A percentile compares a stretch with the other conserved stretches of the same genome.
These are phyloP conservation scores for Xylariales sp. DNA, from an alignment of 2,329 filamentous ascomycete genomes.

Conservation along the genomic window DNA sequence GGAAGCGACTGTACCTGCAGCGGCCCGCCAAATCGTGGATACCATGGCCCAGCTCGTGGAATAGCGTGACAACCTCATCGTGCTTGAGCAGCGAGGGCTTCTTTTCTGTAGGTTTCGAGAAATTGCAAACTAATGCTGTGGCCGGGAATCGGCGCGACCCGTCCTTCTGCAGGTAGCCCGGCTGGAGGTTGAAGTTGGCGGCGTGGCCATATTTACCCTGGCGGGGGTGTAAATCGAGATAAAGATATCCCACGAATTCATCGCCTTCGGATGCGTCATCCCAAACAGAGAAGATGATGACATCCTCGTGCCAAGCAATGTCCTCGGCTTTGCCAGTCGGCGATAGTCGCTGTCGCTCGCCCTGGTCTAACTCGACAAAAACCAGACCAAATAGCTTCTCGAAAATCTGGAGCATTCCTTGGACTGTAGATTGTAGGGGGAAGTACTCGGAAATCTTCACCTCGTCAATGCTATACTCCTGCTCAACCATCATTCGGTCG, in stretches of 20 bases:
- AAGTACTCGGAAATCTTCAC: slow-evolving; percentile 86
- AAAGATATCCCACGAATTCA: slow-evolving; percentile 83
- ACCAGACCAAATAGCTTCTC: slow-evolving; percentile 83
- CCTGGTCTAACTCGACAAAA: slow-evolving; percentile 77
- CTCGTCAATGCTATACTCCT: slow-evolving; percentile 83
- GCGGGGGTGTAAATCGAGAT: slow-evolving; percentile 83
- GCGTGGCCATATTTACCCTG: slow-evolving; percentile 87
- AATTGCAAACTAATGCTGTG: slow-evolving; percentile 86
- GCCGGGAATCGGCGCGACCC: slow-evolving; percentile 80
- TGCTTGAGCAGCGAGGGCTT: slow-evolving; percentile 86
- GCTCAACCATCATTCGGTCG: slow-evolving; percentile 81
- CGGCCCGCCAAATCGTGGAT: slow-evolving; percentile 76
- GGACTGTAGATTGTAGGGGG: slow-evolving; percentile 77
- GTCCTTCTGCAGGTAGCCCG: slow-evolving; percentile 74
- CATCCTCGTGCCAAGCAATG: slow-evolving; percentile 84
- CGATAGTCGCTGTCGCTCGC: slow-evolving; percentile 73
- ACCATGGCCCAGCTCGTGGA: slow-evolving; percentile 80
- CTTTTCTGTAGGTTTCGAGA: slow-evolving; percentile 80
- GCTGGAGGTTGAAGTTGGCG: slow-evolving; percentile 85
- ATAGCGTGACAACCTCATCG: slow-evolving; percentile 83
- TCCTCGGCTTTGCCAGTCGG: slow-evolving; percentile 76
- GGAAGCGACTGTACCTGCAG: slow-evolving; percentile 72
- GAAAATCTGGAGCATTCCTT: slow-evolving; percentile 84
- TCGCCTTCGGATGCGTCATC: slow-evolving; percentile 77
- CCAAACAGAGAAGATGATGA: slow-evolving; percentile 86